A percentile compares a stretch with the other conserved stretches of the same genome.
These are phyloP conservation scores for Agapanthus africanus DNA, from an alignment of 106 monocot species.

Conservation along the genomic window DNA sequence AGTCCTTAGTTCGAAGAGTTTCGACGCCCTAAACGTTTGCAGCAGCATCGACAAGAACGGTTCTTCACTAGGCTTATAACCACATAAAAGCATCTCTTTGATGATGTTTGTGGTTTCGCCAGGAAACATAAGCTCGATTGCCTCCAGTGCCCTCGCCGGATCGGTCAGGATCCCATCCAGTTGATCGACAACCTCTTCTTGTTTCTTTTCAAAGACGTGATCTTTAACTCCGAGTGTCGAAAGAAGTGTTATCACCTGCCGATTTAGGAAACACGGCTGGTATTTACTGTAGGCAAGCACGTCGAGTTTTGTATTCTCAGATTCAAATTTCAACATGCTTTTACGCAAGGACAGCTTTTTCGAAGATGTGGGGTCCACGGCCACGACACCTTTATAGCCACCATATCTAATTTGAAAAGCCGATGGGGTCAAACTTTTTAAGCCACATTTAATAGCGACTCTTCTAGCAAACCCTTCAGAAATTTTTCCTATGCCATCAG, in stretches of 20 bases:
- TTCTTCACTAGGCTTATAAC: slow-evolving; percentile 65
- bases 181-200: slow-evolving; percentile 41
- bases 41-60: slow-evolving; percentile 81
- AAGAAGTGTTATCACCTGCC: slow-evolving; percentile 85
- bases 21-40: slow-evolving; percentile 57
- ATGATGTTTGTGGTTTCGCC: slow-evolving; percentile 64
- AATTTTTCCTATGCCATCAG: slow-evolving; percentile 95
- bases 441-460: slow-evolving; percentile 60
- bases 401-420: slow-evolving; percentile 89
- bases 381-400: slow-evolving; percentile 91
- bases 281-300: slow-evolving; percentile 76
- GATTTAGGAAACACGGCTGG: slow-evolving; percentile 79
- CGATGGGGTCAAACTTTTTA: slow-evolving; percentile 53
- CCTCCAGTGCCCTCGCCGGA: slow-evolving; percentile 46
- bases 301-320: slow-evolving; percentile 62
- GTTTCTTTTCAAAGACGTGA: slow-evolving; percentile 57
- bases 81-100: slow-evolving; percentile 60
- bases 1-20: slow-evolving; percentile 62
- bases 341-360: slow-evolving; percentile 61
- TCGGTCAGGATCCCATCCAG: slow-evolving; percentile 54
- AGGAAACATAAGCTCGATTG: slow-evolving; percentile 45
- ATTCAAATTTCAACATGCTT: slow-evolving; percentile 92
- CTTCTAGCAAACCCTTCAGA: slow-evolving; percentile 59
- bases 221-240: slow-evolving; percentile 78
- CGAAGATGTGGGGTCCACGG: slow-evolving; percentile 55